These are phyloP conservation scores for Amanita brunnescens DNA, from an alignment of 768 basidiomycete genomes.

Conservation along the genomic window DNA sequence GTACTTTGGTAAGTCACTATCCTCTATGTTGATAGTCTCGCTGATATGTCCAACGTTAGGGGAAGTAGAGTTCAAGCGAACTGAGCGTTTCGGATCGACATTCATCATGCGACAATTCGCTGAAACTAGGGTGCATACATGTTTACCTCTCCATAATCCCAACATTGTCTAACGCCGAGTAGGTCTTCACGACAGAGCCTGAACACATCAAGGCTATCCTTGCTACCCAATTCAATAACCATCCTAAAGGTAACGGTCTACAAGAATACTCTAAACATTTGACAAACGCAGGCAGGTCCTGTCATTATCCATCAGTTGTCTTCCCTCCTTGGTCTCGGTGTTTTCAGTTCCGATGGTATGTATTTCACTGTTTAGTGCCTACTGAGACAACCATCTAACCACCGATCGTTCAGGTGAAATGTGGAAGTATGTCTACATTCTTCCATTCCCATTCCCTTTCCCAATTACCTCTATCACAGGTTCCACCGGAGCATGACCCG, in stretches of 20 bases:
- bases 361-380: neutral
- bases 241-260: slow-evolving; percentile 30
- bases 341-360: slow-evolving; percentile 53
- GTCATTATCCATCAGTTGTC: slow-evolving; percentile 18
- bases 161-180: neutral
- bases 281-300: slow-evolving; percentile 13
- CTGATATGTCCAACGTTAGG: slow-evolving; percentile 14
- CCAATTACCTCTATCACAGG: slow-evolving; percentile 20
- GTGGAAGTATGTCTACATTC: slow-evolving; percentile 48
- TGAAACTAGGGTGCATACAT: slow-evolving; percentile 23
- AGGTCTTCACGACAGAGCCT: slow-evolving; percentile 38
- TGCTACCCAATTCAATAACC: slow-evolving; percentile 38
- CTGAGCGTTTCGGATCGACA: slow-evolving; percentile 23
- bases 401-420: slow-evolving; percentile 37
- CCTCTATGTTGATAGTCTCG: neutral
- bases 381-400: neutral
- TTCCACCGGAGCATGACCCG: slow-evolving; percentile 62
- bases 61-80: slow-evolving; percentile 19
- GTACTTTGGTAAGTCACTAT: slow-evolving; percentile 21
- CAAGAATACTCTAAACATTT: neutral
- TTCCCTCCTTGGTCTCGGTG: slow-evolving; percentile 42
- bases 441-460: neutral
- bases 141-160: neutral
- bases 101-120: slow-evolving; percentile 21
- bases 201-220: slow-evolving; percentile 43